phyloP scores from a whole-genome alignment of 441 rosid species.

The Populus hybrid region DNA sequence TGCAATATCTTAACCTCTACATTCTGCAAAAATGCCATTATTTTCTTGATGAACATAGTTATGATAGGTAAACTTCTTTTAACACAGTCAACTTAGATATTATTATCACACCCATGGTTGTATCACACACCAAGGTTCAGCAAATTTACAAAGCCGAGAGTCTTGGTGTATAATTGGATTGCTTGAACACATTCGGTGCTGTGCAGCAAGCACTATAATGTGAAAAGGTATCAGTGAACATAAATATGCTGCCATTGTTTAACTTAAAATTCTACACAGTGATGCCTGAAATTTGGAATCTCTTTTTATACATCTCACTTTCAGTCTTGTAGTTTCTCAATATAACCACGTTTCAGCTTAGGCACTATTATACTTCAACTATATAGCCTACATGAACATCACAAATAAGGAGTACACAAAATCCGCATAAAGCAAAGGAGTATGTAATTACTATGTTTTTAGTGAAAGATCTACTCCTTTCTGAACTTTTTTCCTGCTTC shows the following conservation, averaged over 20 bases:
- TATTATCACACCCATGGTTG: not conserved
- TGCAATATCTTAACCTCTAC: not conserved
- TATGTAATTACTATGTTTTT: not conserved
- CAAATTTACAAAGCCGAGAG: not conserved
- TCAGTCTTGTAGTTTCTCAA: not conserved
- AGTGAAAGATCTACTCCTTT: conserved; percentile 4
- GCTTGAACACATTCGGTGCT: not conserved
- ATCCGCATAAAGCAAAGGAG: not conserved
- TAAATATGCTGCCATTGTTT: not conserved
- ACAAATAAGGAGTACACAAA: not conserved
- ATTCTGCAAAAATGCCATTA: not conserved
- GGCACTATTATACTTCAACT: not conserved
- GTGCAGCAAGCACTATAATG: not conserved
- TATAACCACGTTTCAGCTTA: not conserved
- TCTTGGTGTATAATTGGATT: not conserved
- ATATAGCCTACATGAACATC: not conserved
- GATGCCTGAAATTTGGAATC: conserved; percentile 8
- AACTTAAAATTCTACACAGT: not conserved
- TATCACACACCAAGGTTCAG: not conserved
- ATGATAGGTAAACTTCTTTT: not conserved
- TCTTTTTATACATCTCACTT: not conserved
- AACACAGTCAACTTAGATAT: not conserved
- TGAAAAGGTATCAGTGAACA: not conserved
- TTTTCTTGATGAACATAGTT: not conserved
- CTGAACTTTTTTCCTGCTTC: conserved; percentile 6